Percentiles rank a stretch among this genome's conserved stretches.
These are phyloP conservation scores for Podospora tetraspora DNA, from an alignment of 495 filamentous ascomycete species.

Conservation along the genomic window DNA sequence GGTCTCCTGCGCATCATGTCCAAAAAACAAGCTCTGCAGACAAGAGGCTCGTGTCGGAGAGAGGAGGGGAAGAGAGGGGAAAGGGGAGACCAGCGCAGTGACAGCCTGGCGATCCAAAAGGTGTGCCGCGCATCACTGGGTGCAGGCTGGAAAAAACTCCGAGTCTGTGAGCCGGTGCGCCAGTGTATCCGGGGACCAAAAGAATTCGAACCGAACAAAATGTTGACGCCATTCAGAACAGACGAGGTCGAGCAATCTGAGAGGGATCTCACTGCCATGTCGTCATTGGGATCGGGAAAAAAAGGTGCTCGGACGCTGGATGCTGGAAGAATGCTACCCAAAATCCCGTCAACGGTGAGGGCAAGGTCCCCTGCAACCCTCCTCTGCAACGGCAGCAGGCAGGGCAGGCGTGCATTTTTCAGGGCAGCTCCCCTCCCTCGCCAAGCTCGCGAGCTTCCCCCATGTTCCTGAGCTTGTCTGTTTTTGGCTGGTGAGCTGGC, in stretches of 20 bases:
- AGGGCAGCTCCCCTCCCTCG: not conserved
- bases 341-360: not conserved
- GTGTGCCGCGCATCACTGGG: too few relatives aligned
- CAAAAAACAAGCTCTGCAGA: slow-evolving; percentile 8
- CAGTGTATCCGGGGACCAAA: not conserved
- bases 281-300: not conserved
- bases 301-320: not conserved
- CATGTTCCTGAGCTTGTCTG: not conserved
- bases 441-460: not conserved
- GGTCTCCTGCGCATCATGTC: slow-evolving; percentile 6
- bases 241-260: not conserved
- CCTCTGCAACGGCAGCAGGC: not conserved
- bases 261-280: not conserved
- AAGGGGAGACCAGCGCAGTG: slow-evolving; percentile 3
- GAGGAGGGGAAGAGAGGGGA: not conserved
- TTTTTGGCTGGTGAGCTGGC: not conserved
- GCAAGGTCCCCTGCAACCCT: not conserved
- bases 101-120: not conserved
- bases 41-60: slow-evolving; percentile 13
- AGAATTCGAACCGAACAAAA: not conserved
- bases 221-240: not conserved
- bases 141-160: not conserved
- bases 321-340: not conserved
- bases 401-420: not conserved
- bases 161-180: not conserved